These are phyloP conservation scores for Candida anglica DNA, from an alignment of 805 yeast genomes.

Conservation along the genomic window DNA sequence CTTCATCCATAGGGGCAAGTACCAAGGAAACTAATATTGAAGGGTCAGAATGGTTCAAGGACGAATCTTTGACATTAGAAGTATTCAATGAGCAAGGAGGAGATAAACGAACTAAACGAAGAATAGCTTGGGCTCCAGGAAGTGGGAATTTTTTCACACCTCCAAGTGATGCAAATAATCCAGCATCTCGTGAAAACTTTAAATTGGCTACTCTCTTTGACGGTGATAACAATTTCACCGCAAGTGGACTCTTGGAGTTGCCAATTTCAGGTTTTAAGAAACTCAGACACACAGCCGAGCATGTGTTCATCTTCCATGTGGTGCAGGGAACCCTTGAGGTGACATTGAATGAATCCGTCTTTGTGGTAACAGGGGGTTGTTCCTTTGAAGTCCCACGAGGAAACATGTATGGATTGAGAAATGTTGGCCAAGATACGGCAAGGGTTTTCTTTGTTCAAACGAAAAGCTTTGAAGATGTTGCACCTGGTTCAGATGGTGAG, in stretches of 20 bases:
- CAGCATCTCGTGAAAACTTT: constrained; percentile 39
- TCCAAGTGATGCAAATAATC: constrained; percentile 34
- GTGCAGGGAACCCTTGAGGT: constrained; percentile 69
- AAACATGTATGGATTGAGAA: constrained; percentile 65
- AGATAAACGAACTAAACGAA: constrained; percentile 38
- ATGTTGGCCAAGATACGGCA: constrained; percentile 55
- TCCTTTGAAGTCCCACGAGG: constrained; percentile 80
- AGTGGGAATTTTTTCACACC: constrained; percentile 40
- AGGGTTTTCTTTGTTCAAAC: constrained; percentile 75
- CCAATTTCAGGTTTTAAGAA: constrained; percentile 62
- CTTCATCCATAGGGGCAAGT: neutral
- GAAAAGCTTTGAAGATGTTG: constrained; percentile 16
- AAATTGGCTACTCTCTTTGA: constrained; percentile 63
- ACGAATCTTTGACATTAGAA: constrained; percentile 39
- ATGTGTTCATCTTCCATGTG: constrained; percentile 72
- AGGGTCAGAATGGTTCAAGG: constrained; percentile 52
- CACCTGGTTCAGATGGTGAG: constrained; percentile 2
- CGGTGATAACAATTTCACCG: constrained; percentile 57
- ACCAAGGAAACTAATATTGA: constrained; percentile 30
- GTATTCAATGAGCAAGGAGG: constrained; percentile 51
- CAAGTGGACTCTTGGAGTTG: constrained; percentile 68
- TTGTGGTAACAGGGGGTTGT: constrained; percentile 67
- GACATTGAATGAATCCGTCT: constrained; percentile 51
- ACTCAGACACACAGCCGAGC: constrained; percentile 56
- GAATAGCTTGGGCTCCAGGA: constrained; percentile 65